Percentiles rank a stretch among this genome's conserved stretches.
Evolutionary conservation across 148 eudicot genomes (phyloP).

Genomic region (Heliamphora exappendiculata): DNA sequence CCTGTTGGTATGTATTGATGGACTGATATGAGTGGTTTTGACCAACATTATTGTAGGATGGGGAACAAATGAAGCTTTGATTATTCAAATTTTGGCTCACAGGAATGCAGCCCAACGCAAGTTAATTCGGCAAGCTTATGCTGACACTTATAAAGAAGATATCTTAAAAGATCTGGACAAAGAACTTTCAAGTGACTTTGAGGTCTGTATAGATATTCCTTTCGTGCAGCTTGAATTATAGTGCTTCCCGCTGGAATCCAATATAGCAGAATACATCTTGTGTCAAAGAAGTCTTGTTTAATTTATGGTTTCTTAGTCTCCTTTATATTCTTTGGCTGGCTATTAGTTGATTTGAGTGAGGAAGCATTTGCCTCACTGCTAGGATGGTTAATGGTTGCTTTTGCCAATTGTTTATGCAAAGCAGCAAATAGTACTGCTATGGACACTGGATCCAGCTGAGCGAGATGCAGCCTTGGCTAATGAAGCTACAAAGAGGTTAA

Average conservation of each 20-base stretch:
- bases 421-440: slow-evolving; percentile 56
- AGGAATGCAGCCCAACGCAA: slow-evolving; percentile 76
- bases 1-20: neutral
- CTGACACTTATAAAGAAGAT: slow-evolving; percentile 61
- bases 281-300: neutral
- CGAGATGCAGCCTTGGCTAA: slow-evolving; percentile 73
- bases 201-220: slow-evolving; percentile 32
- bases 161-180: slow-evolving; percentile 64
- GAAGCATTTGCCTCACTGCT: neutral
- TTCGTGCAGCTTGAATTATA: neutral
- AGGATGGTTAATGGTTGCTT: neutral
- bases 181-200: slow-evolving; percentile 78
- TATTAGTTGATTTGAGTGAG: neutral
- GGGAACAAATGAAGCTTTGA: slow-evolving; percentile 87
- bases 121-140: slow-evolving; percentile 53
- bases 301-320: neutral
- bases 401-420: neutral
- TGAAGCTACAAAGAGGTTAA: slow-evolving; percentile 74
- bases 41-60: slow-evolving; percentile 46
- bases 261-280: neutral
- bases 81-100: slow-evolving; percentile 71
- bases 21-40: neutral
- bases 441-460: slow-evolving; percentile 68
- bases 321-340: neutral
- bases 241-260: neutral